Conservation (phyloP, 176 grass and related monocot species). For the Aechmea fasciata region DNA sequence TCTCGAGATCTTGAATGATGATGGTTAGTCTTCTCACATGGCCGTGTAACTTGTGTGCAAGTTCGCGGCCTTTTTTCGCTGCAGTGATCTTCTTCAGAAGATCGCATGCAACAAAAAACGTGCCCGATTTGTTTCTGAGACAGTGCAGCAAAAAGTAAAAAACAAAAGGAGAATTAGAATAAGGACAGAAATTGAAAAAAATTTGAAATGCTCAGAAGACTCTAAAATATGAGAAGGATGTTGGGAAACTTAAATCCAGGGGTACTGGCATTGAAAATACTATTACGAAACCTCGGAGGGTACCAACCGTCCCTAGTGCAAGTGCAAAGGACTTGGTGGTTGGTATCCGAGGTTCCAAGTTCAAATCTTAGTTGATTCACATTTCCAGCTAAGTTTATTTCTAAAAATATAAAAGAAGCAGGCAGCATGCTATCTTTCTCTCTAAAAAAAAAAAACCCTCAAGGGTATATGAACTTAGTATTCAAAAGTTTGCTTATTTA, state of each 20-base stretch:
- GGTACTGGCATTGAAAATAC: too few relatives aligned
- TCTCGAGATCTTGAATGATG: slow-evolving; percentile 39
- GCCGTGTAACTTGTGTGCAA: background rate
- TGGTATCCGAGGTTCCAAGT: too few relatives aligned
- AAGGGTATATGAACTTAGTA: too few relatives aligned
- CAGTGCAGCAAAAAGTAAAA: background rate
- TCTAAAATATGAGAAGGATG: slow-evolving; percentile 7
- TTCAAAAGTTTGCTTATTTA: too few relatives aligned
- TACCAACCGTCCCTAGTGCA: too few relatives aligned
- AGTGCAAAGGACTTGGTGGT: too few relatives aligned
- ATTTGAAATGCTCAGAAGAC: background rate
- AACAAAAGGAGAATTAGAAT: background rate
- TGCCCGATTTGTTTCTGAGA: slow-evolving; percentile 37
- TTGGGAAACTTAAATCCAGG: background rate
- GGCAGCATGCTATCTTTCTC: too few relatives aligned
- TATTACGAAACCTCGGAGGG: too few relatives aligned
- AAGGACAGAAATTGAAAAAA: background rate
- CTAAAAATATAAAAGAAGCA: too few relatives aligned
- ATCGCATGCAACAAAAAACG: slow-evolving; percentile 38
- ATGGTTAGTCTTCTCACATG: slow-evolving; percentile 31
- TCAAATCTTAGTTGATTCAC: too few relatives aligned
- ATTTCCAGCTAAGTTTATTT: too few relatives aligned
- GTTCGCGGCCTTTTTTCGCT: slow-evolving; percentile 30
- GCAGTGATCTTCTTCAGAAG: slow-evolving; percentile 41
- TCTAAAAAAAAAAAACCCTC: too few relatives aligned